Base-by-base conservation (phyloP, 805 yeast genomes). In the Cyberlindnera xylosilytica region DNA sequence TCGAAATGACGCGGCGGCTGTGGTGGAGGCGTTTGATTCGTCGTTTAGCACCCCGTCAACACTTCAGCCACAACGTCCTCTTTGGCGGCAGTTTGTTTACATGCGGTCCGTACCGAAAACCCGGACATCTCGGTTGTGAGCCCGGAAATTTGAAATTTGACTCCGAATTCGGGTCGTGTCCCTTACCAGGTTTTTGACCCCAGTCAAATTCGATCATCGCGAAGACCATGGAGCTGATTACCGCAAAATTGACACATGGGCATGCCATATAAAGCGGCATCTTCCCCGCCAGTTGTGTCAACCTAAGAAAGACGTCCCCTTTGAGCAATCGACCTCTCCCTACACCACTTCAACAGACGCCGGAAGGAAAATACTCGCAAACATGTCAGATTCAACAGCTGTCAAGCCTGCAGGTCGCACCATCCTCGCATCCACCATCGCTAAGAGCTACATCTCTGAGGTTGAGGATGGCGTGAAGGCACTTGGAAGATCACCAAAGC, bases 401-500 rank as follows among this genome's bases (percentile, higher is more conserved):
- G 43, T 44, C 28, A 57, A 50, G 41, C 56, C 54, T 36, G 61
- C 89, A 16, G 89, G 91, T 44, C 79, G 84, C 66, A 86, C 96
- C 34, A 81, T 91, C 30, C 68, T 90, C 48, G 97, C 99, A 4
- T 81, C 95, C 12, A 77, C 81, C 35, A 85, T 93, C 20, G 93
- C 98, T 38, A 89, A 90, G 58, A 74, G 81, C 6, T 93, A 78
- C 62, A 74, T 78, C 18, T 79, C 79, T 34, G 98, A 93, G 61
- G 76, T 93, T 41, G 69, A 71, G 15, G 58, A 62, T 6, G 79
- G 79, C 36, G 85, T 88, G 9, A 57, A 68, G 19, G 51, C 64
- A 16, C 66, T 89, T 26, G 64, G 66, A 1, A 68, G 76, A 48
- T 69, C 73, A 24, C 98, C 98, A 6, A 76, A 75, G 51, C 69